Percentiles rank a stretch among this genome's conserved stretches.
phyloP scores from a whole-genome alignment of 2,329 filamentous ascomycete genomes.

The Zymoseptoria crescenta region DNA sequence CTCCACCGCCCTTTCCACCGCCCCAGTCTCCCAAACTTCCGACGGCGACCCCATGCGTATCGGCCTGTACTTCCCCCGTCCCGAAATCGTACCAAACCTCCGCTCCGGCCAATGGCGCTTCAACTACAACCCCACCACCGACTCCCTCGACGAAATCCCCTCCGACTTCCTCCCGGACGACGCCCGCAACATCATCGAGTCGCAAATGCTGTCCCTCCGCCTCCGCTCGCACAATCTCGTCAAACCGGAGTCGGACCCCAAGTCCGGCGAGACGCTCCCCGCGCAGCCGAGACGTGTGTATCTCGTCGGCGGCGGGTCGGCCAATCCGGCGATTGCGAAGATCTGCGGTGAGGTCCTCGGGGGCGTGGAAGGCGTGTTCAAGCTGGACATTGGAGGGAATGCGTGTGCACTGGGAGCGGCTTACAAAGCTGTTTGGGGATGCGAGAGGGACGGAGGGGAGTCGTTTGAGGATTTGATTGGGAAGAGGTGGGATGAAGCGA shows the following conservation, averaged over 20 bases:
- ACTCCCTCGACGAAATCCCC: constrained; percentile 34
- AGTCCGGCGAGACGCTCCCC: constrained; percentile 52
- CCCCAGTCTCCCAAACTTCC: constrained; percentile 57
- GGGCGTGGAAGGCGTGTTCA: constrained; percentile 81
- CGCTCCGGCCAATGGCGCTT: constrained; percentile 81
- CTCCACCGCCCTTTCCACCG: constrained; percentile 57
- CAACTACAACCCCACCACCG: constrained; percentile 46
- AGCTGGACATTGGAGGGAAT: constrained; percentile 88
- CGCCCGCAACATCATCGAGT: constrained; percentile 81
- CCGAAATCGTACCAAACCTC: constrained; percentile 92
- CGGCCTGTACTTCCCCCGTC: constrained; percentile 89
- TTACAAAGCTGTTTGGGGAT: constrained; percentile 92
- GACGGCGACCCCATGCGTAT: constrained; percentile 58
- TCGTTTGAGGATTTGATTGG: constrained; percentile 85
- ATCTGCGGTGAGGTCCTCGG: constrained; percentile 84
- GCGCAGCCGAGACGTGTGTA: constrained; percentile 84
- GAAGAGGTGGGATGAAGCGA: constrained; percentile 74
- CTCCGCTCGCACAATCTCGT: constrained; percentile 76
- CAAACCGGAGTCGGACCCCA: constrained; percentile 27
- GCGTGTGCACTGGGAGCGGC: constrained; percentile 89
- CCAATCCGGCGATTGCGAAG: constrained; percentile 80
- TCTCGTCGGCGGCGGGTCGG: constrained; percentile 84
- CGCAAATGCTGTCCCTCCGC: constrained; percentile 85
- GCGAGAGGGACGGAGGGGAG: constrained; percentile 53
- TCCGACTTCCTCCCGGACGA: constrained; percentile 52